Evolutionary conservation across 768 basidiomycete genomes (phyloP).

Genomic region (Russula griseocarnosa): DNA sequence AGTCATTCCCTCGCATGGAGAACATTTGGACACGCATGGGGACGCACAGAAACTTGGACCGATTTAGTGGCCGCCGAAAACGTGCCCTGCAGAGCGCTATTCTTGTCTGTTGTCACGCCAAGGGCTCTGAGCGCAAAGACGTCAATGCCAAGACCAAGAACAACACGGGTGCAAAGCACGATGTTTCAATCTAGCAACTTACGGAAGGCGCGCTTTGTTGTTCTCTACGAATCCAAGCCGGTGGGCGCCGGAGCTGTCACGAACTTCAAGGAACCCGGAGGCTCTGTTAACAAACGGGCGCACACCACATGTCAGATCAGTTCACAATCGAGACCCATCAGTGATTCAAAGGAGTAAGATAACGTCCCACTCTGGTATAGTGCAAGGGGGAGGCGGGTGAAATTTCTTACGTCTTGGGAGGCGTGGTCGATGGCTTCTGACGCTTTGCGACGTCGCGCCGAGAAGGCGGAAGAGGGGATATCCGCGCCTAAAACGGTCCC

Average conservation of each 20-base stretch:
- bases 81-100: not conserved
- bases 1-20: no score
- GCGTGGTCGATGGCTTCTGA: not conserved
- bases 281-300: not conserved
- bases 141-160: not conserved
- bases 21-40: not conserved
- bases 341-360: not conserved
- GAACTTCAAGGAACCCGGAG: not conserved
- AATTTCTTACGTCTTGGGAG: not conserved
- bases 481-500: conserved; percentile 13
- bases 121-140: not conserved
- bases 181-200: not conserved
- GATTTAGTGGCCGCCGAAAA: not conserved
- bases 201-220: not conserved
- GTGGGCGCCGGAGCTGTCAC: conserved; percentile 4
- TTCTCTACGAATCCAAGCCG: not conserved
- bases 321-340: not conserved
- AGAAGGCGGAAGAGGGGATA: conserved; percentile 6
- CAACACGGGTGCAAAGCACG: not conserved
- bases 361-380: not conserved
- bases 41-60: conserved; percentile 5
- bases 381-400: not conserved
- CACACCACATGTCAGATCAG: not conserved
- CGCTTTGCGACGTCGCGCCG: conserved; percentile 1
- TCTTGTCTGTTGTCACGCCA: not conserved